A percentile compares a stretch with the other conserved stretches of the same genome.
These are phyloP conservation scores for Dendrothele bispora DNA, from an alignment of 768 basidiomycete species.

Conservation along the genomic window DNA sequence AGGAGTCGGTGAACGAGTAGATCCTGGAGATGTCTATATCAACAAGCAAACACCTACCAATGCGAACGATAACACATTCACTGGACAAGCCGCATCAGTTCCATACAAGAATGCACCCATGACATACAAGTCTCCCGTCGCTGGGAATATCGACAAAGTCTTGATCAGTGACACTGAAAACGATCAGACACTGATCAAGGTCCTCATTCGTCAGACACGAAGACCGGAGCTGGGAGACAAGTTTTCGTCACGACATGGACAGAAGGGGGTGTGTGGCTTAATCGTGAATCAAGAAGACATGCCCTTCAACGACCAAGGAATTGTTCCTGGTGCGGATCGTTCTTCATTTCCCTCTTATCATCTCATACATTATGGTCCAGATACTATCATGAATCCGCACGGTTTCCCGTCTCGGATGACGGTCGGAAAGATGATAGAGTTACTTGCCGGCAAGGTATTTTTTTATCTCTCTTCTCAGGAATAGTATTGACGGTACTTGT, in stretches of 20 bases:
- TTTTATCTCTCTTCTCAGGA: background rate
- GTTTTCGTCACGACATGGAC: conserved; percentile 96
- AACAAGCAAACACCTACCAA: conserved; percentile 97
- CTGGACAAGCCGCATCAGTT: conserved; percentile 77
- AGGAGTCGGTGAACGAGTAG: conserved; percentile 91
- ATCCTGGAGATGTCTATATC: conserved; percentile 91
- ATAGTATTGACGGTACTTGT: background rate
- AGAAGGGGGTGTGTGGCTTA: conserved; percentile 98
- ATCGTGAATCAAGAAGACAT: conserved; percentile 99
- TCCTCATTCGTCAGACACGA: conserved; percentile 94
- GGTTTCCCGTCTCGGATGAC: conserved; percentile 99
- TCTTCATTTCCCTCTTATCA: conserved; percentile 1
- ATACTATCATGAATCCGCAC: conserved; percentile 99
- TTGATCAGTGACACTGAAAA: conserved; percentile 97
- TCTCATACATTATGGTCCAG: conserved; percentile 35
- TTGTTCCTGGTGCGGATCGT: conserved; percentile 70
- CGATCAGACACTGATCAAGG: conserved; percentile 95
- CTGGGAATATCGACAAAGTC: conserved; percentile 96
- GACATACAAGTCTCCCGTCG: conserved; percentile 90
- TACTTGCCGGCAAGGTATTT: conserved; percentile 87
- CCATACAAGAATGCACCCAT: conserved; percentile 92
- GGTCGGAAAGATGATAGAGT: conserved; percentile 99
- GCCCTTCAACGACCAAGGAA: conserved; percentile 99
- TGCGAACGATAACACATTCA: conserved; percentile 88
- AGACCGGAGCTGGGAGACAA: conserved; percentile 97